Percentiles rank a stretch among this genome's conserved stretches.
Evolutionary conservation across 257 asterid species (phyloP).

Genomic region (Solanum stenotomum): DNA sequence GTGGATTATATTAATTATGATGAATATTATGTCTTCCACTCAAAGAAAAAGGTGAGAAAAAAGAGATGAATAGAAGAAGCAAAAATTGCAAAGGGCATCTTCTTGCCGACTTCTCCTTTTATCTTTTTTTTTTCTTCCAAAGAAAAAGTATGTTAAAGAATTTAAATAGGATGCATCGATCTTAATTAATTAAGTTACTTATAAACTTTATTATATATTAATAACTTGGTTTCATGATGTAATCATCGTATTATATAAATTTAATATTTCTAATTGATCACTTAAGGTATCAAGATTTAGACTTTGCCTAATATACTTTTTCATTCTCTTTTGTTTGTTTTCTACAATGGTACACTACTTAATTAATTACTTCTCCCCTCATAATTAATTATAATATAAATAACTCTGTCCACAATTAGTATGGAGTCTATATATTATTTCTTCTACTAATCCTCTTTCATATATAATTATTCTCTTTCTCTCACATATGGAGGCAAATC

Average conservation of each 20-base stretch:
- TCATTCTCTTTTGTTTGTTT: constrained; percentile 6
- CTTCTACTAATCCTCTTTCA: neutral
- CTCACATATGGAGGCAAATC: constrained; percentile 35
- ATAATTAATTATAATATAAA: neutral
- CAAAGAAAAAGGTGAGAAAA: neutral
- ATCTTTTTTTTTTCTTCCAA: too few species aligned
- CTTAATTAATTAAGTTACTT: neutral
- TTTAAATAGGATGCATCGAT: too few species aligned
- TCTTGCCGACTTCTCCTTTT: neutral
- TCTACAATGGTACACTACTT: too few species aligned
- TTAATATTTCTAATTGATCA: neutral
- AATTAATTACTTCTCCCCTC: neutral
- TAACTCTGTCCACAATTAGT: neutral
- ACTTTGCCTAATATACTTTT: constrained; percentile 11
- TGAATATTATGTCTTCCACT: neutral
- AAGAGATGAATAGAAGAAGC: neutral
- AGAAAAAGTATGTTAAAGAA: neutral
- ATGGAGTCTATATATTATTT: neutral
- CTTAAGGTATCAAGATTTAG: neutral
- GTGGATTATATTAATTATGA: neutral
- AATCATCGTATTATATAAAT: neutral
- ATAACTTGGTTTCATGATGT: neutral
- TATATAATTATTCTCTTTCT: neutral
- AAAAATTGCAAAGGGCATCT: neutral
- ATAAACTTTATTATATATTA: neutral